Conservation (phyloP, 371 early-diverging fungal species). For the Rhizopus sp. region DNA sequence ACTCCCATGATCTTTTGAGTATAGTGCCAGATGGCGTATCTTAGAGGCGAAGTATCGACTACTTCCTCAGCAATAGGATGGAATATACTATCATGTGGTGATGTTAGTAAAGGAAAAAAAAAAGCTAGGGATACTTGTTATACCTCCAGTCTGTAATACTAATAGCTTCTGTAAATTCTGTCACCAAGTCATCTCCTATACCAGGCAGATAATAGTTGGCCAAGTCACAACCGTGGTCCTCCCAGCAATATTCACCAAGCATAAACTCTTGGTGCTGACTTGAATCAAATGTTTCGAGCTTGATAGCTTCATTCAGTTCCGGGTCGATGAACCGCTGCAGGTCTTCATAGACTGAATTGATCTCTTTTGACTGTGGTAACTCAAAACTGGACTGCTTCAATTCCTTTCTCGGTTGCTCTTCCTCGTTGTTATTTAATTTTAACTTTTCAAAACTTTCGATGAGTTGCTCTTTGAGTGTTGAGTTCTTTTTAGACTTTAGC, state of each 20-base stretch:
- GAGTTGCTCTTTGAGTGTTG: constrained; percentile 33
- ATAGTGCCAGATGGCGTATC: constrained; percentile 67
- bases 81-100: constrained; percentile 34
- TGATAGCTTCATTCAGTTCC: constrained; percentile 11
- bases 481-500: constrained; percentile 39
- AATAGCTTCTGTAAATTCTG: constrained; percentile 60
- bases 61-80: constrained; percentile 51
- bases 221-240: constrained; percentile 66
- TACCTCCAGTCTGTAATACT: constrained; percentile 67
- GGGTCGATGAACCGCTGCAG: constrained; percentile 48
- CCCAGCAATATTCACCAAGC: constrained; percentile 69
- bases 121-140: constrained; percentile 3
- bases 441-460: constrained; percentile 38
- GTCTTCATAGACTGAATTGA: constrained; percentile 52
- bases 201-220: constrained; percentile 63
- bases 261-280: constrained; percentile 49
- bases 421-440: constrained; percentile 12
- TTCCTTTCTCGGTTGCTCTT: constrained; percentile 1
- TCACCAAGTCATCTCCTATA: constrained; percentile 60
- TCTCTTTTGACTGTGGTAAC: constrained; percentile 2
- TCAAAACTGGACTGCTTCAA: constrained; percentile 9
- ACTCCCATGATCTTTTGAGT: constrained; percentile 62
- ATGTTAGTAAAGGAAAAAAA: not conserved
- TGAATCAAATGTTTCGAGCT: constrained; percentile 41
- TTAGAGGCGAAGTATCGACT: constrained; percentile 62